Evolutionary conservation across 495 filamentous ascomycete species (phyloP), one percentile per base, ranked within the genome.

Genomic region (Penicillium robsamsonii): DNA sequence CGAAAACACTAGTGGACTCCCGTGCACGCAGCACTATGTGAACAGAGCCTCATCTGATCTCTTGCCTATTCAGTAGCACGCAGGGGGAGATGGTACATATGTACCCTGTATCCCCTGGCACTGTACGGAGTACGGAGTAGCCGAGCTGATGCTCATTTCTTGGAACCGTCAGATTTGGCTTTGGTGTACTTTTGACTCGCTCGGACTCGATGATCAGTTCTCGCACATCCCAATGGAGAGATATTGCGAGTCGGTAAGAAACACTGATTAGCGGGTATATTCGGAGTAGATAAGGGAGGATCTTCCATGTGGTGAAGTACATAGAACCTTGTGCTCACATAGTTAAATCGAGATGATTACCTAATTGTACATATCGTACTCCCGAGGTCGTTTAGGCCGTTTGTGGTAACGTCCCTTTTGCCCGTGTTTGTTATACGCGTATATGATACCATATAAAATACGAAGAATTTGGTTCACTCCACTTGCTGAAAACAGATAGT

Each of bases 401-500:
- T 22, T 22, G 12, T 22, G 7, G 18, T 20, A 43, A 43, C 13
- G 20, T 22, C 41, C 41, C 43, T 27, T 27, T 45, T 45, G 13
- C 43, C 43, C 17, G 30, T 47, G 29, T 33, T 15, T 17, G 47
- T 17, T 47, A 15, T 25, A 48, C 12, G 2, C 0, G 11, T 18
- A 11, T 48, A 29, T n/a, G 4, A 44, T 55, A 55, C 41, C 25
- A 43, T 51, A 41, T 30, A 12, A 6, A 40, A 51, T 40, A 40
- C 30, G 15, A 17, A 4, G 15, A 18, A 13, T 15, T 15, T 30
- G 46, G 22, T 43, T 43, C 22, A 8, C 20, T 38, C 51, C 57
- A 37, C 57, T 31, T 27, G 33, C 57, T 48, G 45, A 43, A 59
- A 57, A 27, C 48, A 57, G 62, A 41, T 11, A 47, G 30, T 37